Evolutionary conservation across 2,329 filamentous ascomycete genomes (phyloP), one percentile per base, ranked within the genome.

Genomic region (Monosporascus sp.): DNA sequence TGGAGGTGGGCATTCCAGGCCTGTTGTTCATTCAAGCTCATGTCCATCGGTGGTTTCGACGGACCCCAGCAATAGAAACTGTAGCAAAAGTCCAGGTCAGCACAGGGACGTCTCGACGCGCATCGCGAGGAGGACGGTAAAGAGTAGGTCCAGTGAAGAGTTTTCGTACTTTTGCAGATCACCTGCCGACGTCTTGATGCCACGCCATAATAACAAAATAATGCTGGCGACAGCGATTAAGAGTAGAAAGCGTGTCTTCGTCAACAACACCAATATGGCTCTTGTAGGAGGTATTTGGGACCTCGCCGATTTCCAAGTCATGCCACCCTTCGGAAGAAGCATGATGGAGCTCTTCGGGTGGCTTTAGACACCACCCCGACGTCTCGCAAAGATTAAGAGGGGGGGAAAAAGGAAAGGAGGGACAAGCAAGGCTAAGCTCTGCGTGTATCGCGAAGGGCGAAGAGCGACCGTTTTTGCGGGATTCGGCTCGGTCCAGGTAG

Each of bases 1-100:
- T 92, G 86, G 58, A 94, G 77, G 68, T 96, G 92, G 54, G 85
- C 85, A 61, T 89, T 87, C 94, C 94, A 99, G 60, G 90, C 82
- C 57, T 86, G 86, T 71, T 93, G 87, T 69, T 99, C 94, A 69
- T 97, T 97, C 52, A 87, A 77, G 43, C 88, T 84, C 90, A 99
- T 96, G 60, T 94, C 85, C 85, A 96, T 95, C 50, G 94, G 94
- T n/a, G 94, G 84, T 77, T 95, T 97, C 24, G 88, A 84, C 15
- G 94, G 93, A 14, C 94, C 94, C 82, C 91, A 97, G 77, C 94
- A 99, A 75, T 96, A 96, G 74, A 96, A 97, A 74, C 93, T 97
- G 67, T 58, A 58, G 38, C 54, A 53, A 54, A 50, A 36, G 43
- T 46, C 35, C 24, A 54, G 24, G 61, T 66, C 53, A 66, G 59